phyloP scores from a whole-genome alignment of 2,329 filamentous ascomycete species.

The Simplicillium aogashimaense region DNA sequence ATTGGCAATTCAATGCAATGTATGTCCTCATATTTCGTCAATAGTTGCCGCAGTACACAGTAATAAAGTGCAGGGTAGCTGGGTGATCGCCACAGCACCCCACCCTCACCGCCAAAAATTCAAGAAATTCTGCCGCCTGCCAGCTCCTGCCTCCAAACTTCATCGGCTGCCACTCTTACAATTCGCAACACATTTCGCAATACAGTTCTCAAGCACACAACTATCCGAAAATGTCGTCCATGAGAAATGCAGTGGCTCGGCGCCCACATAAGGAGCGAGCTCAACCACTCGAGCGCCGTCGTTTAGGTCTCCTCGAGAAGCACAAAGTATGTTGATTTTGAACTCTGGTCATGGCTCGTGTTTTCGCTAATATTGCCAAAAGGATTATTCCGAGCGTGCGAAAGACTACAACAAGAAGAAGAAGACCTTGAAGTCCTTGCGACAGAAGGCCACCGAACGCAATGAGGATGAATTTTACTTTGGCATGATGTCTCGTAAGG shows the following conservation, averaged over 20 bases:
- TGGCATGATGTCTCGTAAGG: constrained; percentile 55
- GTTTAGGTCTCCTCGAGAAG: constrained; percentile 90
- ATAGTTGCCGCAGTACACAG: too few species aligned
- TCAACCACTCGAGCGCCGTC: constrained; percentile 72
- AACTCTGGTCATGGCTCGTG: not conserved
- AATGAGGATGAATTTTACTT: constrained; percentile 69
- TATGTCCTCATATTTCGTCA: too few species aligned
- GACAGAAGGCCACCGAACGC: constrained; percentile 51
- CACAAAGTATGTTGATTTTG: constrained; percentile 56
- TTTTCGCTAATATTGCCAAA: constrained; percentile 5
- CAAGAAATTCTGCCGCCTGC: constrained; percentile 22
- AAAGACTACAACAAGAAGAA: constrained; percentile 60
- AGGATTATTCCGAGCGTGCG: constrained; percentile 57
- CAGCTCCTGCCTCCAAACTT: too few species aligned
- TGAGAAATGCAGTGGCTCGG: constrained; percentile 60
- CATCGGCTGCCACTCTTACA: not conserved
- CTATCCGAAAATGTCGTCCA: constrained; percentile 36
- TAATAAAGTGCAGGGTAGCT: too few species aligned
- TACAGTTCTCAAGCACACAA: constrained; percentile 1
- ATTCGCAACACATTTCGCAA: not conserved
- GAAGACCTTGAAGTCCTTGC: constrained; percentile 45
- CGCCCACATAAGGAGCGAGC: constrained; percentile 85
- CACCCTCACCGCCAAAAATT: constrained; percentile 26
- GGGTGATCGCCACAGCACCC: not conserved
- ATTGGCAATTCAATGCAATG: too few species aligned